Evolutionary conservation across 1,284 basidiomycete species (phyloP).

Genomic region (Spongispora temasekensis): DNA sequence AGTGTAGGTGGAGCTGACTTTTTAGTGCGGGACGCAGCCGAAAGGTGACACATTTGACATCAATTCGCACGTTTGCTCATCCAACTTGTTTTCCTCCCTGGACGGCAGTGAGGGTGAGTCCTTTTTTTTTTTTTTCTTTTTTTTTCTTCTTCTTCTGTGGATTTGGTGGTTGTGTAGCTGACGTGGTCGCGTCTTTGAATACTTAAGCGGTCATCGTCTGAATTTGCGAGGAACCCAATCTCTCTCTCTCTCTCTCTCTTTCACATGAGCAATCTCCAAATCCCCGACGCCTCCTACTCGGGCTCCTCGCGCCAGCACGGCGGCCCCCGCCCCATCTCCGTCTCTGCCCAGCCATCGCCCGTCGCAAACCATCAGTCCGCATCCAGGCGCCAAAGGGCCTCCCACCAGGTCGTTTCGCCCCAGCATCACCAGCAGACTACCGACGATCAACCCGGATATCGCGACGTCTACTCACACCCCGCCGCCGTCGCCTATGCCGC

Average conservation of each 20-base stretch:
- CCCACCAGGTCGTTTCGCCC: slow-evolving; percentile 51
- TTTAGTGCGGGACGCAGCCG: neutral
- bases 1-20: slow-evolving; percentile 13
- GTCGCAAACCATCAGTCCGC: slow-evolving; percentile 39
- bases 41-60: slow-evolving; percentile 20
- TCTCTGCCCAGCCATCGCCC: slow-evolving; percentile 46
- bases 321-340: slow-evolving; percentile 41
- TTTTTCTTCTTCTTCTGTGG: neutral
- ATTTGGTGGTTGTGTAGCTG: too few species aligned
- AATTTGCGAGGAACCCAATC: neutral
- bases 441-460: slow-evolving; percentile 49
- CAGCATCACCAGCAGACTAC: slow-evolving; percentile 42
- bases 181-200: too few species aligned
- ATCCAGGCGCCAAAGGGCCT: slow-evolving; percentile 50
- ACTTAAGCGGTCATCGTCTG: too few species aligned
- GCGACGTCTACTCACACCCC: slow-evolving; percentile 82
- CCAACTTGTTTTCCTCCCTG: slow-evolving; percentile 16
- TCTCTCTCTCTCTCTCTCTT: slow-evolving; percentile 8
- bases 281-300: slow-evolving; percentile 45
- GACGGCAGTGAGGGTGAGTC: neutral
- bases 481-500: slow-evolving; percentile 84
- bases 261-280: slow-evolving; percentile 42
- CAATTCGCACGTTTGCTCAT: slow-evolving; percentile 34
- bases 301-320: slow-evolving; percentile 48
- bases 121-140: neutral